These are phyloP conservation scores for Penicillium verrucosum DNA, from an alignment of 2,329 filamentous ascomycete genomes.

Conservation along the genomic window DNA sequence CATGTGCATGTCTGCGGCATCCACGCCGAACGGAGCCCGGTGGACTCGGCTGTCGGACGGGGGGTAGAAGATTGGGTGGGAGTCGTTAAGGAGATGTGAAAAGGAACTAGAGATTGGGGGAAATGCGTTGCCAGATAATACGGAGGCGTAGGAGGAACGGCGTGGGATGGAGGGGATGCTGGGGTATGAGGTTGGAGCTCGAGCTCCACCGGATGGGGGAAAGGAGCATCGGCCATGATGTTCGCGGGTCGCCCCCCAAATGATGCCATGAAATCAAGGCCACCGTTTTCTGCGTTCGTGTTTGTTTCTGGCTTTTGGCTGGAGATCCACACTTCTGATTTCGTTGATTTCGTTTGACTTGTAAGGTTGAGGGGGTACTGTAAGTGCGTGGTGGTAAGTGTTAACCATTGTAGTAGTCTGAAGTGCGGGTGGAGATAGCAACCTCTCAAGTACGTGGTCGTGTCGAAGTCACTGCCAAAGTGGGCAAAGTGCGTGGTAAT, in stretches of 20 bases:
- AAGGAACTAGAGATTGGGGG: conserved; percentile 46
- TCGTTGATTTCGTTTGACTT: not conserved
- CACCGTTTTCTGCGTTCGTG: not conserved
- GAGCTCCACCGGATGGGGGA: conserved; percentile 42
- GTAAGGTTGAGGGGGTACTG: not conserved
- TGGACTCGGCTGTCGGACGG: conserved; percentile 34
- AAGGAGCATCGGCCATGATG: conserved; percentile 46
- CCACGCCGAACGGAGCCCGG: conserved; percentile 38
- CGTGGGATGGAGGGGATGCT: conserved; percentile 44
- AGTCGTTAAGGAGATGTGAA: conserved; percentile 53
- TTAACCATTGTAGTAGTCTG: not conserved
- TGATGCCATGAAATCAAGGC: conserved; percentile 1
- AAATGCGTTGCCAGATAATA: conserved; percentile 52
- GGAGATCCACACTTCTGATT: not conserved
- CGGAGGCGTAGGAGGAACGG: conserved; percentile 61
- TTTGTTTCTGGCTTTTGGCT: not conserved
- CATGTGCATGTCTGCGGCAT: conserved; percentile 49
- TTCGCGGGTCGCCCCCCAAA: conserved; percentile 22
- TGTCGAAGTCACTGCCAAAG: not conserved
- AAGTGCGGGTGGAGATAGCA: not conserved
- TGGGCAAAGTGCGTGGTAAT: not conserved
- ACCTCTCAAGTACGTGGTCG: no score
- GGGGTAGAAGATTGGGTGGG: conserved; percentile 34
- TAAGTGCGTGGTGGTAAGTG: not conserved
- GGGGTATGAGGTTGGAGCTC: conserved; percentile 28